Base-by-base conservation (phyloP, 352 stramenopile species). In the Phytopythium mirpurense region DNA sequence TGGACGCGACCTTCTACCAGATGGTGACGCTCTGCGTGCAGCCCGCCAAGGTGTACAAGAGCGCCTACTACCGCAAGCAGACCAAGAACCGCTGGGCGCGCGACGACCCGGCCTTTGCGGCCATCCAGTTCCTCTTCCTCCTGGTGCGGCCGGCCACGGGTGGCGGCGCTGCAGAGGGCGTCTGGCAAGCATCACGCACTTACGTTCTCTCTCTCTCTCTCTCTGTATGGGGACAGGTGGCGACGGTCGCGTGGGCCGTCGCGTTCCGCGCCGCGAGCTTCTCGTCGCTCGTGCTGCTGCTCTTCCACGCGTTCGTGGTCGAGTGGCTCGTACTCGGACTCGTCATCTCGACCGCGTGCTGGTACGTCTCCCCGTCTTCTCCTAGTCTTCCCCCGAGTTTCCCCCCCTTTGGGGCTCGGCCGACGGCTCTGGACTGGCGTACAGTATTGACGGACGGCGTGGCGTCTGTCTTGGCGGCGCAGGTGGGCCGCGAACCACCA, bases 21-120 rank as follows among this genome's bases (percentile, higher is more conserved):
- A 93, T 95, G 81, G 79, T 95, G 23, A 90, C 84, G 48, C 81
- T 95, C 29, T 93, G 78, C 45, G 69, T 90, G 45, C 76, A 90
- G 56, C 85, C 85, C 2, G 60, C 76, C 31, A 95, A 95, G 60
- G 85, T 95, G 32, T 95, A 90, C 67, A 91, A 91, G 61, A 93
- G 81, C 57, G 80, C 80, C 1, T 91, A 91, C 57, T 93, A 91
- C 59, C 80, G 80, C 52, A 91, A 91, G 56, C 80, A 98, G 70
- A 99, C 96, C 27, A 99, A 99, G 78, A 98, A 99, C 67, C 96
- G 98, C 45, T 99, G 97, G 97, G 96, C 96, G 18, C 72, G 97
- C 46, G 97, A 99, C 63, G 93, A 98, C 63, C 93, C 93, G 8
- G 96, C 96, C 5, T 99, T 99, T 78, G 88, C 90, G 6, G 93